A percentile compares a stretch with the other conserved stretches of the same genome.
phyloP scores from a whole-genome alignment of 2,329 filamentous ascomycete species.

The Alternaria panax region DNA sequence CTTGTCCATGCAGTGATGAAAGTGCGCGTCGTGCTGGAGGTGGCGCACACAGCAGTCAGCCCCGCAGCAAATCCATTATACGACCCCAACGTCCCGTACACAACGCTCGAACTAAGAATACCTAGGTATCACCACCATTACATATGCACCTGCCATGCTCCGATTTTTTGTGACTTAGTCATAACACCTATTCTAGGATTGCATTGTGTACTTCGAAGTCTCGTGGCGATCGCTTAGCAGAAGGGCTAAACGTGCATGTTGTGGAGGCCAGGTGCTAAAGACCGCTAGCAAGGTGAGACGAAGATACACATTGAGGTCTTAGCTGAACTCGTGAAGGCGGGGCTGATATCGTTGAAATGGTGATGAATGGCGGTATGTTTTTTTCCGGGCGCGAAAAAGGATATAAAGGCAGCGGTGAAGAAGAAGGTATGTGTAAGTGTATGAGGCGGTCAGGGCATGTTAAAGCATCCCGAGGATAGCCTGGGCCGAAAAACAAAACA shows the following conservation, averaged over 20 bases:
- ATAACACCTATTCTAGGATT: not conserved
- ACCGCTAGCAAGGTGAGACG: not conserved
- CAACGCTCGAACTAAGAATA: not conserved
- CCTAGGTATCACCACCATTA: not conserved
- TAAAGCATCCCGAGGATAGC: not conserved
- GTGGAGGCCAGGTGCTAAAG: not conserved
- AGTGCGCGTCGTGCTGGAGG: not conserved
- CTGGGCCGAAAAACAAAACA: not conserved
- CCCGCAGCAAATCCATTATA: not conserved
- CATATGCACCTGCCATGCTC: not conserved
- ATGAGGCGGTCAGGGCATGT: not conserved
- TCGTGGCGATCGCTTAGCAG: not conserved
- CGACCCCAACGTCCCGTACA: not conserved
- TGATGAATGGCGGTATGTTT: not conserved
- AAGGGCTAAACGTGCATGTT: not conserved
- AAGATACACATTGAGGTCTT: not conserved
- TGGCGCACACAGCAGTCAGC: not conserved
- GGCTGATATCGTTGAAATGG: not conserved
- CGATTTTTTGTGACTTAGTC: not conserved
- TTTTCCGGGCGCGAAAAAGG: not conserved
- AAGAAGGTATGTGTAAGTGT: not conserved
- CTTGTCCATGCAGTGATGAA: not conserved
- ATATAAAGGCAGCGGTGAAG: not conserved
- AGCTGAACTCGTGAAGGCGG: conserved; percentile 1
- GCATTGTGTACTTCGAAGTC: not conserved